Base-by-base conservation (phyloP, 805 yeast species). In the Priceomyces haplophilus region DNA sequence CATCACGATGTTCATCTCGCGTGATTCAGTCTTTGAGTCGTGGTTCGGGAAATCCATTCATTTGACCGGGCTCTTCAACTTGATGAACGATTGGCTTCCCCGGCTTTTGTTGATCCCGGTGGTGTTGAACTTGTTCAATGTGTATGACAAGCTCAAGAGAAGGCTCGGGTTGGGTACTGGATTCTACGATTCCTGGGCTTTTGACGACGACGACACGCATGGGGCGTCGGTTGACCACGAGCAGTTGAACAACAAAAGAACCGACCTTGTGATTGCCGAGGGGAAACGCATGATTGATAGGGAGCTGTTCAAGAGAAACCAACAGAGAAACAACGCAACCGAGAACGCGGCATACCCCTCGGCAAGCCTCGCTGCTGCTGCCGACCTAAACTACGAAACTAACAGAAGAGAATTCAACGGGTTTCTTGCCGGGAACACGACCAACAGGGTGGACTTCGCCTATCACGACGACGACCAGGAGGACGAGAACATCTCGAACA, bases 11-110 rank as follows among this genome's bases (percentile, higher is more conserved):
- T 73, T 83, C 44, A 72, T 79, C 2, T 68, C 75, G 15, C 65
- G 82, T 20, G 43, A 61, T 18, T 70, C 80, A 1, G 65, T 71
- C 10, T 88, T 88, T 61, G 88, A 86, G 55, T 73, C 76, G 37
- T 85, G 89, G 67, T 72, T 84, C 46, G 95, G 93, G 6, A 70
- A 78, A 51, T 83, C 88, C 4, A 83, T 88, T 56, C 83, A 85
- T 52, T 64, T 87, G 49, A 82, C 90, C 8, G 82, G 88, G 3
- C 66, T 87, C 23, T 90, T 91, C 49, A 78, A 80, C 42, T 72
- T 80, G 50, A 72, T 87, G 61, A 85, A 85, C 59, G 80, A 80
- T 49, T 70, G 86, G 71, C 63, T 86, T n/a, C 96, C 96, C 1
- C 70, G 95, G 49, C 67, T 88, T 16, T 71, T 87, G 8, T 49